Evolutionary conservation across 2,329 filamentous ascomycete genomes (phyloP).

Genomic region (Sporothrix euskadiensis): DNA sequence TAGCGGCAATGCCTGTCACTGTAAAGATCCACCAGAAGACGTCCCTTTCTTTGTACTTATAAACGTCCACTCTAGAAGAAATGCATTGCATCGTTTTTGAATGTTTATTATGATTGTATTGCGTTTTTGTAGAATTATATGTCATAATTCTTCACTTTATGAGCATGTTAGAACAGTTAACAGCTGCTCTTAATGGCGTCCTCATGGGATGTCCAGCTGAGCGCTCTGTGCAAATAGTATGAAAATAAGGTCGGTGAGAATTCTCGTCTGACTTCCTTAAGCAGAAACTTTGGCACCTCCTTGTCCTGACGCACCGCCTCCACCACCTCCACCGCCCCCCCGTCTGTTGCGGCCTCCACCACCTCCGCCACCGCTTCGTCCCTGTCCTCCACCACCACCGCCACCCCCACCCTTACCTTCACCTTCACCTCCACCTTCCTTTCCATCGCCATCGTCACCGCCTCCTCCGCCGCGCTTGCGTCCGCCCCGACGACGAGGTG

Average conservation of each 20-base stretch:
- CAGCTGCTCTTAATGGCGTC: no score
- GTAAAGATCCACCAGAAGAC: background rate
- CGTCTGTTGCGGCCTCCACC: constrained; percentile 15
- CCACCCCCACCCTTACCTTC: constrained; percentile 13
- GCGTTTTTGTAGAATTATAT: no score
- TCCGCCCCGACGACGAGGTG: constrained; percentile 30
- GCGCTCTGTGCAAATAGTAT: background rate
- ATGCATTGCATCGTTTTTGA: no score
- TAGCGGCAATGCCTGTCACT: background rate
- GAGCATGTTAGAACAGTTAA: no score
- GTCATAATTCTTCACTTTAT: no score
- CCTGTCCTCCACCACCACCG: background rate
- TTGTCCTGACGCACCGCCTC: background rate
- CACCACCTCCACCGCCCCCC: background rate
- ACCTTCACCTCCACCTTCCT: constrained; percentile 16
- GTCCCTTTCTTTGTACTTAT: background rate
- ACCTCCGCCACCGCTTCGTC: background rate
- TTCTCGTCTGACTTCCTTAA: background rate
- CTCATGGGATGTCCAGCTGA: background rate
- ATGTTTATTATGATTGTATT: no score
- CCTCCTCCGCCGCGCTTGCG: constrained; percentile 29
- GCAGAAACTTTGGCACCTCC: constrained; percentile 2
- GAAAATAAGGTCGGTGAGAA: background rate
- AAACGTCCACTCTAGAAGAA: background rate
- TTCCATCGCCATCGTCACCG: constrained; percentile 16